Conservation (phyloP, 441 rosid species). For the Adansonia gregorii region DNA sequence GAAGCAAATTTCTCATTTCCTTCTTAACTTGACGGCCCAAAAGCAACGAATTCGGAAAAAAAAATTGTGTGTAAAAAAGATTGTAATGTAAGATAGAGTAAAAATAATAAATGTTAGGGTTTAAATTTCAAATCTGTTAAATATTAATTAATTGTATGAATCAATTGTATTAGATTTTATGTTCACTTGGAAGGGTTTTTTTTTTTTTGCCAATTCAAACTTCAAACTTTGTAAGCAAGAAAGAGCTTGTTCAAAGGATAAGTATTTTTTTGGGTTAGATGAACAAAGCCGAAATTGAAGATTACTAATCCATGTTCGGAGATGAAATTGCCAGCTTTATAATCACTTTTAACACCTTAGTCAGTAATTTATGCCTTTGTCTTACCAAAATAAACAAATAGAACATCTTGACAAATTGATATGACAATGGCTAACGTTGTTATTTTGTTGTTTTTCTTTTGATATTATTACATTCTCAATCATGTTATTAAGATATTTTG, state of each 20-base stretch:
- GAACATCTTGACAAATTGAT: background rate
- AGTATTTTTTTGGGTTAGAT: slow-evolving; percentile 46
- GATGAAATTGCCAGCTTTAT: slow-evolving; percentile 53
- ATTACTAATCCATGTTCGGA: slow-evolving; percentile 67
- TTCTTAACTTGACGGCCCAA: background rate
- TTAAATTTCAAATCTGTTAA: too few species aligned
- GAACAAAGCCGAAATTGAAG: slow-evolving; percentile 75
- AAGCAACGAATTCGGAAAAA: background rate
- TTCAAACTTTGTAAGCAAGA: too few species aligned
- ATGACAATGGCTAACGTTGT: background rate
- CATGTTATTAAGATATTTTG: background rate
- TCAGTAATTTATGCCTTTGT: too few species aligned
- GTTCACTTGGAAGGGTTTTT: too few species aligned
- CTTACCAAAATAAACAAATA: too few species aligned
- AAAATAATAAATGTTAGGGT: too few species aligned
- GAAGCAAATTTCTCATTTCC: background rate
- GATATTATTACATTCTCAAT: background rate
- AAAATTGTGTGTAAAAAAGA: too few species aligned
- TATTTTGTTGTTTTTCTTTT: too few species aligned
- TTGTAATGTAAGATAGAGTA: too few species aligned
- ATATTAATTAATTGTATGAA: too few species aligned
- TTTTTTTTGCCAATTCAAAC: too few species aligned
- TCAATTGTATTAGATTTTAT: too few species aligned
- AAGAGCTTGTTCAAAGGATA: background rate
- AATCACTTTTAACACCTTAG: background rate